These are phyloP conservation scores for Pythium angustatum DNA, from an alignment of 352 stramenopile genomes.

Conservation along the genomic window DNA sequence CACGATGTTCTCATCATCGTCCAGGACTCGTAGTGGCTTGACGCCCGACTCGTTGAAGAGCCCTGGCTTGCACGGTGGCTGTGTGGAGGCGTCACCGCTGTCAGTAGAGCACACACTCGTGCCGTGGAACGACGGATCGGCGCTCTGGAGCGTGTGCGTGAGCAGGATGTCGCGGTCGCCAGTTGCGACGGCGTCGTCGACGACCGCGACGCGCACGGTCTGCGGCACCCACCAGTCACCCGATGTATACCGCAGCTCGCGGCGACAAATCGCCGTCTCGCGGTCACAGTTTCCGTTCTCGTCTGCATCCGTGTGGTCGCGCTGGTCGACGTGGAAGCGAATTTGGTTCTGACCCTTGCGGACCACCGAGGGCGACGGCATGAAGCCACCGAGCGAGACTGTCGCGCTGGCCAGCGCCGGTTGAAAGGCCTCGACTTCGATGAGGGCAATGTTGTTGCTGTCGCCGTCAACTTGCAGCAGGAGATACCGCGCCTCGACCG, in stretches of 20 bases:
- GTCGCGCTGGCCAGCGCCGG: slow-evolving; percentile 50
- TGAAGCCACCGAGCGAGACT: slow-evolving; percentile 52
- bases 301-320: slow-evolving; percentile 13
- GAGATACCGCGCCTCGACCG: slow-evolving; percentile 45
- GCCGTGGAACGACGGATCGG: slow-evolving; percentile 48
- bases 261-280: slow-evolving; percentile 45
- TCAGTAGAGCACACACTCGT: slow-evolving; percentile 30
- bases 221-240: slow-evolving; percentile 47
- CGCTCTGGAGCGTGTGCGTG: slow-evolving; percentile 45
- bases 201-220: slow-evolving; percentile 36
- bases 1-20: slow-evolving; percentile 69
- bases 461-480: slow-evolving; percentile 57
- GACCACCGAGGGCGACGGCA: slow-evolving; percentile 44
- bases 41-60: slow-evolving; percentile 56
- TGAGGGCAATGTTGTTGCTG: slow-evolving; percentile 58
- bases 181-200: slow-evolving; percentile 57
- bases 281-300: slow-evolving; percentile 33
- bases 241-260: slow-evolving; percentile 62
- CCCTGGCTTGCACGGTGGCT: slow-evolving; percentile 32
- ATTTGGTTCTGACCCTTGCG: slow-evolving; percentile 51
- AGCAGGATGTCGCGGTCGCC: slow-evolving; percentile 52
- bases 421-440: slow-evolving; percentile 70
- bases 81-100: not conserved
- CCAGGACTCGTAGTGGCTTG: slow-evolving; percentile 47
- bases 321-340: slow-evolving; percentile 28